Evolutionary conservation across 306 rosid species (phyloP).

Genomic region (Sechiopsis laciniata): DNA sequence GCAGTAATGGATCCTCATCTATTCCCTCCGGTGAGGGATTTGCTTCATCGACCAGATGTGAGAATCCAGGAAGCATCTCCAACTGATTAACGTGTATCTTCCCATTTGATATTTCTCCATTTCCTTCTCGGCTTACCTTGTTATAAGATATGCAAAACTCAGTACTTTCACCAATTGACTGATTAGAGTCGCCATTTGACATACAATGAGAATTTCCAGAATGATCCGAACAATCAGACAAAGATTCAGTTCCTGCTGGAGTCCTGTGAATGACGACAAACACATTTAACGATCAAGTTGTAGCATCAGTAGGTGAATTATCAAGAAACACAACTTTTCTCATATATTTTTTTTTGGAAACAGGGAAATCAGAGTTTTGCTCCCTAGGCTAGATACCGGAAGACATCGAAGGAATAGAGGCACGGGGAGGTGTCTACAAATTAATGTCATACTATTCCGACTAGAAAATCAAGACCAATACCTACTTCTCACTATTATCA

Average conservation of each 20-base stretch:
- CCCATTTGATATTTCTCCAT: slow-evolving; percentile 35
- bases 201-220: slow-evolving; percentile 40
- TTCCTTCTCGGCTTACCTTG: slow-evolving; percentile 34
- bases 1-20: slow-evolving; percentile 35
- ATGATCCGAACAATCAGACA: slow-evolving; percentile 54
- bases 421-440: too few species aligned
- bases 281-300: slow-evolving; percentile 28
- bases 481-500: neutral
- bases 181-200: slow-evolving; percentile 45
- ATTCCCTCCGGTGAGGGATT: slow-evolving; percentile 28
- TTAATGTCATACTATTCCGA: neutral
- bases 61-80: slow-evolving; percentile 47
- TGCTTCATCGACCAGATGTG: slow-evolving; percentile 46
- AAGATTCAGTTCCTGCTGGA: slow-evolving; percentile 62
- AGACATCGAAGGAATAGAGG: too few species aligned
- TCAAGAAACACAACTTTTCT: slow-evolving; percentile 5
- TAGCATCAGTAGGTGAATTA: slow-evolving; percentile 20
- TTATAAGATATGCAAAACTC: slow-evolving; percentile 63
- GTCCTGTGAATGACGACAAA: slow-evolving; percentile 44
- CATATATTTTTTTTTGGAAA: neutral
- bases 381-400: too few species aligned
- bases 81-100: slow-evolving; percentile 34
- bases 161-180: slow-evolving; percentile 39
- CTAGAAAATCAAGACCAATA: neutral
- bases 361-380: too few species aligned